Evolutionary conservation across 139 green algal species (phyloP), one percentile per base, ranked within the genome.

Genomic region (Picochlorum sp.): DNA sequence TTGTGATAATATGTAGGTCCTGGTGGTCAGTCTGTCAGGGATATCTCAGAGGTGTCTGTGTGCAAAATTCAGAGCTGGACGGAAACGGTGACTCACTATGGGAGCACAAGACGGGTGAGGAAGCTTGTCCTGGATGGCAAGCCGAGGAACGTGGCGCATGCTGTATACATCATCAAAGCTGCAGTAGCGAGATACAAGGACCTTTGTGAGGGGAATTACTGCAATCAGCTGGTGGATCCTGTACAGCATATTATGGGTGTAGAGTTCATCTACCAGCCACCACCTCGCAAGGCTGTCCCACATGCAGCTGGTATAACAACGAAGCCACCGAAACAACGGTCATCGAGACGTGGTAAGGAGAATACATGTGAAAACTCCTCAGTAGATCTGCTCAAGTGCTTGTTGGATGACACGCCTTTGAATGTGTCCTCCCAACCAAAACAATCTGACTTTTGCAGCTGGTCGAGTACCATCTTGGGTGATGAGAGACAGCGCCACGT

Each of bases 121-220:
- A 55, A 20, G 15, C n/a, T 55, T 59, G 23, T 21, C 0, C n/a
- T 59, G 23, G 23, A 59, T 20, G 52, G 52, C 20, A 26, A 26
- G 21, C 45, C 21, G 21, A 14, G 18, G 21, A 38, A 24, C 9
- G 68, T 87, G 4, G 60, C 70, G 11, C 45, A 70, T 18, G 88
- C 87, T 1, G 62, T 94, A 31, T 55, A 72, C 41, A 73, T 95
- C 52, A 82, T 96, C 11, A 64, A 66, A n/a, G 65, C 78, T 13
- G 86, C 82, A 1, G 77, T 96, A 7, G 82, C 92, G 41, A 77
- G 87, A 13, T 96, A 96, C 86, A 90, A 90, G 68, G 87, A 92
- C 52, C 80, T 96, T 44, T 96, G 86, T 56, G 87, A 95, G 65
- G 81, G 85, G 3, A 75, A 73, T 2, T 86, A 79, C 66, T 69